A percentile compares a stretch with the other conserved stretches of the same genome.
phyloP scores from a whole-genome alignment of 345 rosid genomes.

The Hibiscus mutabilis region DNA sequence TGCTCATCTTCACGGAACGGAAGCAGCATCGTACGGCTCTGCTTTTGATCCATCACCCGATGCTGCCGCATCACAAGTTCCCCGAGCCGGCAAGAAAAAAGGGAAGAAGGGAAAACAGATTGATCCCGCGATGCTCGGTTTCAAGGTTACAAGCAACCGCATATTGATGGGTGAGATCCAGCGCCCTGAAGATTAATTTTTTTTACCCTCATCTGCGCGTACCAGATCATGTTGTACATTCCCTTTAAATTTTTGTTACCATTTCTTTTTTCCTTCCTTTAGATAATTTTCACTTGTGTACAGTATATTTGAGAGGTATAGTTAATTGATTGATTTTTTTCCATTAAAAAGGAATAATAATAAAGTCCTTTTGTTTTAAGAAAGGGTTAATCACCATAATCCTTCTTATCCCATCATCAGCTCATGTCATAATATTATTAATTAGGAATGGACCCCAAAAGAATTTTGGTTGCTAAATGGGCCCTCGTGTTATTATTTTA shows the following conservation, averaged over 20 bases:
- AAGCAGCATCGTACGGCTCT: constrained; percentile 4
- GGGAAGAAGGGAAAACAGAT: constrained; percentile 57
- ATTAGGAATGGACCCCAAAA: too few species aligned
- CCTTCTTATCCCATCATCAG: too few species aligned
- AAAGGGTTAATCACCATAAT: not conserved
- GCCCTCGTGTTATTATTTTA: too few species aligned
- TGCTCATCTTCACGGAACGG: constrained; percentile 3
- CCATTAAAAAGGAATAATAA: not conserved
- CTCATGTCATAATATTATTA: too few species aligned
- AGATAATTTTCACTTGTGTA: not conserved
- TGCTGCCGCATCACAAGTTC: constrained; percentile 8
- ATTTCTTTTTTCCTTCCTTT: not conserved
- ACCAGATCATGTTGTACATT: constrained; percentile 2
- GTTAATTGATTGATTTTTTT: not conserved
- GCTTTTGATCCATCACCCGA: constrained; percentile 29
- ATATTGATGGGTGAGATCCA: constrained; percentile 61
- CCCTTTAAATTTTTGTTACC: constrained; percentile 2
- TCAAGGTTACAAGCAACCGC: constrained; percentile 52
- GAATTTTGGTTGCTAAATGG: too few species aligned
- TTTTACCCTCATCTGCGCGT: not conserved
- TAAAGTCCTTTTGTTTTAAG: not conserved
- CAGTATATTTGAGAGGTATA: not conserved
- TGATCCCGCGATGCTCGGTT: constrained; percentile 51
- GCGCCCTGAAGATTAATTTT: constrained; percentile 32
- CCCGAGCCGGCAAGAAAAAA: constrained; percentile 38